phyloP scores from a whole-genome alignment of 306 rosid genomes.

The Castanea mollissima region DNA sequence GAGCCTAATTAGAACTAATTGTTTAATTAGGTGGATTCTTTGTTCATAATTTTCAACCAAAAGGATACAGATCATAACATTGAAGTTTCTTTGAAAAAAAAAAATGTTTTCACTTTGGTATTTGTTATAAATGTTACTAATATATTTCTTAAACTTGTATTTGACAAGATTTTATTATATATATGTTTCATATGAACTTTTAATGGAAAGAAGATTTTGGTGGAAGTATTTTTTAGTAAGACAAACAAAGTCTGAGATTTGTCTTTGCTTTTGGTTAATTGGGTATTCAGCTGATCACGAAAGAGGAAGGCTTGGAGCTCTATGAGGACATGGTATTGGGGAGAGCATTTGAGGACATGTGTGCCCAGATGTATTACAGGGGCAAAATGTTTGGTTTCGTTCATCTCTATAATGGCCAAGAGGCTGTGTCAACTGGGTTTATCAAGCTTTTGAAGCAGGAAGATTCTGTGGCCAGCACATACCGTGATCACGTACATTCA shows the following conservation, averaged over 20 bases:
- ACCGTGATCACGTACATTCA: slow-evolving; percentile 96
- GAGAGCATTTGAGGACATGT: slow-evolving; percentile 90
- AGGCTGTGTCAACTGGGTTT: slow-evolving; percentile 98
- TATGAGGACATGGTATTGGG: slow-evolving; percentile 96
- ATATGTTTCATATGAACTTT: background rate
- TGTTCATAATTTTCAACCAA: background rate
- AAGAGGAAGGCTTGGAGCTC: slow-evolving; percentile 83
- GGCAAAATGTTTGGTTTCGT: slow-evolving; percentile 99
- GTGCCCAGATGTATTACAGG: slow-evolving; percentile 98
- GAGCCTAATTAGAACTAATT: background rate
- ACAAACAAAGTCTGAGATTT: slow-evolving; percentile 9
- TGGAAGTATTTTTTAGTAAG: slow-evolving; percentile 9
- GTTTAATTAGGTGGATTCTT: background rate
- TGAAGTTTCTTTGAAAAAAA: background rate
- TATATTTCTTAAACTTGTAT: background rate
- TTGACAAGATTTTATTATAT: background rate
- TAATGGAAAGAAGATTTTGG: background rate
- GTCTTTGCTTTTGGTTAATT: slow-evolving; percentile 21
- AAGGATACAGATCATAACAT: slow-evolving; percentile 2
- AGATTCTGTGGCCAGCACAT: slow-evolving; percentile 86
- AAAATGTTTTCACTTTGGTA: background rate
- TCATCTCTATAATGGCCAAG: slow-evolving; percentile 98
- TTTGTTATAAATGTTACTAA: background rate
- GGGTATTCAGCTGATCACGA: slow-evolving; percentile 68
- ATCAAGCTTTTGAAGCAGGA: slow-evolving; percentile 77